Conservation (phyloP, 2,329 filamentous ascomycete genomes). For the Apiospora phragmitis region DNA sequence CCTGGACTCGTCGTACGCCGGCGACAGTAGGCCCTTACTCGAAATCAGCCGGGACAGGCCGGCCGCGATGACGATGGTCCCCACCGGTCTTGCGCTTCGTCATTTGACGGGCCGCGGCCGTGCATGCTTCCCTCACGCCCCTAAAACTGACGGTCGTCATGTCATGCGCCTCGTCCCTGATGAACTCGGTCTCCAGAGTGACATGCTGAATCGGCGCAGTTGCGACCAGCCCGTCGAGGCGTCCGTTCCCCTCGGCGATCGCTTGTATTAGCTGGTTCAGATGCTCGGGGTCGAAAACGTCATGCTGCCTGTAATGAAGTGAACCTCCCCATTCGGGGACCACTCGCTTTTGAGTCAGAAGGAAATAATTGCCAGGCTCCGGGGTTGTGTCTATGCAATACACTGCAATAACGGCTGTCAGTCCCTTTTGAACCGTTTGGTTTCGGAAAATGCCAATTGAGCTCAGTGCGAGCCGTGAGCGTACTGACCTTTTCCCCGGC, state of each 20-base stretch:
- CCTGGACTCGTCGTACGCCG: constrained; percentile 68
- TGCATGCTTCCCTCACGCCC: constrained; percentile 69
- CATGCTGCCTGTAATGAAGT: constrained; percentile 66
- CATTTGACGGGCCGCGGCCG: constrained; percentile 67
- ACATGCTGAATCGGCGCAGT: constrained; percentile 70
- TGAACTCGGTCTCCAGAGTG: constrained; percentile 66
- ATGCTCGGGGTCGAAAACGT: constrained; percentile 61
- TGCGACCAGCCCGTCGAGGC: constrained; percentile 69
- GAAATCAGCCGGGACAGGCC: constrained; percentile 57
- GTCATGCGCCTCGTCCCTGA: constrained; percentile 47
- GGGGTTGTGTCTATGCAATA: constrained; percentile 57
- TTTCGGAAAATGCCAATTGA: not conserved
- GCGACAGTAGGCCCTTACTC: constrained; percentile 61
- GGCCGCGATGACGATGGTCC: constrained; percentile 58
- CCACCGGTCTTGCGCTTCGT: constrained; percentile 50
- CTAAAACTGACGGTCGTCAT: constrained; percentile 70
- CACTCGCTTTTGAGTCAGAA: constrained; percentile 59
- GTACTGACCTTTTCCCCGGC: constrained; percentile 66
- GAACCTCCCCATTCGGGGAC: constrained; percentile 59
- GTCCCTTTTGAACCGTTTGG: not conserved
- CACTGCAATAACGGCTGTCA: constrained; percentile 37
- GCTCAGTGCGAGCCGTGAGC: not conserved
- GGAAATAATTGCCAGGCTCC: constrained; percentile 58
- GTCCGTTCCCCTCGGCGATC: constrained; percentile 61
- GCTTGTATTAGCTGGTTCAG: constrained; percentile 59